Percentiles rank a stretch among this genome's conserved stretches.
These are phyloP conservation scores for Xylariaceae sp. DNA, from an alignment of 2,329 filamentous ascomycete species.

Conservation along the genomic window DNA sequence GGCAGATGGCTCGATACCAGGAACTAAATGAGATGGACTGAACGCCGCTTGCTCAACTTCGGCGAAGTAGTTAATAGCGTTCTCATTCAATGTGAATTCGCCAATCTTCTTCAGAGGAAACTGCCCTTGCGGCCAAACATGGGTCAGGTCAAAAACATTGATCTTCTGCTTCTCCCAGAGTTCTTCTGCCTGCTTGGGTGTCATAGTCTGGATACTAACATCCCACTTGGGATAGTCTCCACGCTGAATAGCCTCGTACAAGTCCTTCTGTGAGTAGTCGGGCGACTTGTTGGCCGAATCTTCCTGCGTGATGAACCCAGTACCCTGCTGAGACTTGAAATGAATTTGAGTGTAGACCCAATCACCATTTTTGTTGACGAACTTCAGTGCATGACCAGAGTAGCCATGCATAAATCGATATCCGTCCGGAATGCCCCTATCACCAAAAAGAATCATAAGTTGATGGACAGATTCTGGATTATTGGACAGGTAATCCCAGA, in stretches of 20 bases:
- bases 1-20: constrained; percentile 71
- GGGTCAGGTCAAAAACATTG: constrained; percentile 73
- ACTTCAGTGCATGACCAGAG: constrained; percentile 71
- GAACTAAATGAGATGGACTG: constrained; percentile 69
- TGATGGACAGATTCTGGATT: constrained; percentile 70
- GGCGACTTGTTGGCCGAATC: constrained; percentile 65
- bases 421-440: constrained; percentile 69
- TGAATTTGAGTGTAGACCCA: constrained; percentile 72
- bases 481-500: constrained; percentile 69
- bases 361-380: constrained; percentile 67
- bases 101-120: constrained; percentile 67
- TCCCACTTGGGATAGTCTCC: constrained; percentile 69
- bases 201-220: constrained; percentile 67
- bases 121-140: constrained; percentile 69
- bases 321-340: constrained; percentile 67
- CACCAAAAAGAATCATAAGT: constrained; percentile 69
- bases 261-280: constrained; percentile 67
- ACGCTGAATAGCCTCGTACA: constrained; percentile 66
- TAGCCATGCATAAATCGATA: constrained; percentile 73
- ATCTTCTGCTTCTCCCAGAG: constrained; percentile 65
- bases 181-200: constrained; percentile 50
- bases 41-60: constrained; percentile 75
- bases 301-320: constrained; percentile 62
- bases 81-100: constrained; percentile 68
- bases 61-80: constrained; percentile 70